A percentile compares a stretch with the other conserved stretches of the same genome.
Evolutionary conservation across 2,329 filamentous ascomycete species (phyloP).

Genomic region (Gaeumannomyces sp.): DNA sequence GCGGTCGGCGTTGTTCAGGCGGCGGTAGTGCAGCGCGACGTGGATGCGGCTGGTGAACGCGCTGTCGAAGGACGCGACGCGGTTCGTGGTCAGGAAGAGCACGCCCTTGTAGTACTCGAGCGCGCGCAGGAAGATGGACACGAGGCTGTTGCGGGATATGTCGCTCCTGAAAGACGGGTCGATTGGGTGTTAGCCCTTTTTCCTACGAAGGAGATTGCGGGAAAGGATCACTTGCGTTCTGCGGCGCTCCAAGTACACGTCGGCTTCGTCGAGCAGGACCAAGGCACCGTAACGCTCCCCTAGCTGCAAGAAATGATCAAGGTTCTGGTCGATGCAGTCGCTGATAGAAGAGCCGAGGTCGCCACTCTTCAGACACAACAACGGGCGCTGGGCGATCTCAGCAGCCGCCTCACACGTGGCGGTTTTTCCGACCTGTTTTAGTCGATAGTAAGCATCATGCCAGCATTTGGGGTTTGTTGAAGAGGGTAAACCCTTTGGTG

Average conservation of each 20-base stretch:
- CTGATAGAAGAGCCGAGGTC: conserved; percentile 32
- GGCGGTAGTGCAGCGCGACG: conserved; percentile 40
- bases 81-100: conserved; percentile 45
- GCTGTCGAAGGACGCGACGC: conserved; percentile 39
- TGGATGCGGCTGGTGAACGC: conserved; percentile 46
- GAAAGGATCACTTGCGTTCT: conserved; percentile 16
- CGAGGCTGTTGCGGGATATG: conserved; percentile 40
- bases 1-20: conserved; percentile 34
- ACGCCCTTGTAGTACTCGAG: conserved; percentile 46
- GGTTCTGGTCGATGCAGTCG: conserved; percentile 32
- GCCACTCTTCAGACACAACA: conserved; percentile 44
- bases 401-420: conserved; percentile 50
- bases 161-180: conserved; percentile 22
- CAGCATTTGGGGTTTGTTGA: too few species aligned
- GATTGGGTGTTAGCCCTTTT: background rate
- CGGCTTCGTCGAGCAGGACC: conserved; percentile 53
- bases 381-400: conserved; percentile 42
- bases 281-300: conserved; percentile 44
- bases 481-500: too few species aligned
- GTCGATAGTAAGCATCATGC: background rate
- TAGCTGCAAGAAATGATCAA: conserved; percentile 42
- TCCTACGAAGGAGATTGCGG: too few species aligned
- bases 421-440: conserved; percentile 44
- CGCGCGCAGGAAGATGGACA: conserved; percentile 42
- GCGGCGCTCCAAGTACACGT: conserved; percentile 53